Base-by-base conservation (phyloP, 805 yeast genomes). In the Candida adriatica region DNA sequence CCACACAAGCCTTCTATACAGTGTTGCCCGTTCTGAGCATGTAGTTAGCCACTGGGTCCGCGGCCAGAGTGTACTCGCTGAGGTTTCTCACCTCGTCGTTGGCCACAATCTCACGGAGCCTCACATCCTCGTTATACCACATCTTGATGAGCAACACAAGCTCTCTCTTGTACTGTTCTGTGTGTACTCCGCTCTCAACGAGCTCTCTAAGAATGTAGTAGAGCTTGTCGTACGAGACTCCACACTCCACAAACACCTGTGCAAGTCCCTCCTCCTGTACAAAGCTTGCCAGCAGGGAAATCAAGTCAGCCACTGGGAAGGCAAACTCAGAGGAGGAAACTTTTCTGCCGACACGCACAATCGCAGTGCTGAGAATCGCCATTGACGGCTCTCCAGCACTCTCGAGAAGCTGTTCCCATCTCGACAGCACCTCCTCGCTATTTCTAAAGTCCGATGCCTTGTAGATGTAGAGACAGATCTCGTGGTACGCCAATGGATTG, bases 401-500 rank as follows among this genome's bases (percentile, higher is more conserved):
- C 31, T 72, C 75, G 46, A 87, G 71, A 30, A 81, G 64, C 35
- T 76, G 70, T 40, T 73, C 76, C 95, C 96, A 90, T 56, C 87
- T 76, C 34, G 75, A 70, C 43, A 76, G 60, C 33, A 90, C 81
- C 53, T 84, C 95, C 43, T 84, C 95, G 9, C 78, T 68, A 48
- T 84, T 84, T 49, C 90, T 74, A 56, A 80, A 80, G 50, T 90
- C 96, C 3, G 96, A 78, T 10, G 81, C 72, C 50, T 84, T 82
- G 64, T 82, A 84, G 11, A 87, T 77, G 24, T 74, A 58, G 37
- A 88, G 64, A 39, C 94, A 81, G 30, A 90, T 65, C 45, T 84
- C 95, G 56, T 79, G 77, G 51, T 88, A 90, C 6, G 90, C 90
- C 39, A 88, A 62, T 16, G 94, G 95, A 46, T 82, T 88, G 9